These are phyloP conservation scores for Debaryomyces hansenii DNA, from an alignment of 805 yeast genomes.

Conservation along the genomic window DNA sequence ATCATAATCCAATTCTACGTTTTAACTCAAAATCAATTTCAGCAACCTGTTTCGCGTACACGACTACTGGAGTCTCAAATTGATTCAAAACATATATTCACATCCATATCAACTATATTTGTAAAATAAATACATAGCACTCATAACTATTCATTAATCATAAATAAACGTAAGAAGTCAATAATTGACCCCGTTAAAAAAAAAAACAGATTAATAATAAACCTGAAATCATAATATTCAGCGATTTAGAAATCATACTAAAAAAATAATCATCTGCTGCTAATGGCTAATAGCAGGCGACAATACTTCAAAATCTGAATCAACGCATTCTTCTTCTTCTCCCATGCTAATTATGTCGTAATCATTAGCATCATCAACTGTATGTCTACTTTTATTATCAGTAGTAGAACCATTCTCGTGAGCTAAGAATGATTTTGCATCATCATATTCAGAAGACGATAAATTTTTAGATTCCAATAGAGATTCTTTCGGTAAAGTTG, in stretches of 20 bases:
- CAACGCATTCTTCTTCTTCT: constrained; percentile 27
- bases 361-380: constrained; percentile 23
- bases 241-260: neutral
- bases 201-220: neutral
- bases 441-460: constrained; percentile 18
- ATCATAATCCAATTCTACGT: too few species aligned
- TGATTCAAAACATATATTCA: neutral
- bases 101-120: too few species aligned
- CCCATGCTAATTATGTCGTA: constrained; percentile 34
- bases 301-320: constrained; percentile 40
- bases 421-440: constrained; percentile 17
- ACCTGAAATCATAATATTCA: neutral
- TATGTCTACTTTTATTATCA: constrained; percentile 1
- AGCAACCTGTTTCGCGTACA: neutral
- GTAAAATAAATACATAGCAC: too few species aligned
- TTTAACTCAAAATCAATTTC: too few species aligned
- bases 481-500: constrained; percentile 30
- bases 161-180: too few species aligned
- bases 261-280: neutral
- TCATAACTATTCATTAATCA: too few species aligned
- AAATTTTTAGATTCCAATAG: constrained; percentile 8
- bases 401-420: constrained; percentile 1
- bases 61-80: neutral
- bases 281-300: constrained; percentile 20
- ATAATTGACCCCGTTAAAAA: neutral